Conservation (phyloP, 306 rosid species). For the Rosa multiflora region DNA sequence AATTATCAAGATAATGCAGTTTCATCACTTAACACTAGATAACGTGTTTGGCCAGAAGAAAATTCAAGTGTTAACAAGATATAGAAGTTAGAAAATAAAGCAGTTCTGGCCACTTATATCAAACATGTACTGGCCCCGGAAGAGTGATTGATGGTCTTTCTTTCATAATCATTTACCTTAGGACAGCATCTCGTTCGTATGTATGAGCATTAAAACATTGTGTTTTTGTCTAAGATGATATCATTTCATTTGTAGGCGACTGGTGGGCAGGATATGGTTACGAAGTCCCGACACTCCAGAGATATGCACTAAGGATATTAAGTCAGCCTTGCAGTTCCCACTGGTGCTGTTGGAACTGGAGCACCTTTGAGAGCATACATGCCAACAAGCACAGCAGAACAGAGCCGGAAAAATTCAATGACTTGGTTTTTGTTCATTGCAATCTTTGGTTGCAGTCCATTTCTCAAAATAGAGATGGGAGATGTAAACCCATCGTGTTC, state of each 20-base stretch:
- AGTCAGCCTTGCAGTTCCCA: slow-evolving; percentile 75
- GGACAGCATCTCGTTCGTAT: not conserved
- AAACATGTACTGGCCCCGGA: not conserved
- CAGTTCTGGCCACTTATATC: not conserved
- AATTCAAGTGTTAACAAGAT: not conserved
- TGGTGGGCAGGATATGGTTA: slow-evolving; percentile 84
- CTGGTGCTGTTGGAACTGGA: slow-evolving; percentile 68
- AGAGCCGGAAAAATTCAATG: slow-evolving; percentile 51
- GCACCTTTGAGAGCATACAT: slow-evolving; percentile 52
- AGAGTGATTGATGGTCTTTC: not conserved
- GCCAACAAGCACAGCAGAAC: slow-evolving; percentile 37
- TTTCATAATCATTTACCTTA: not conserved
- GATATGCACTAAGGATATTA: slow-evolving; percentile 59
- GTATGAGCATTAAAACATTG: slow-evolving; percentile 3
- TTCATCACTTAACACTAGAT: not conserved
- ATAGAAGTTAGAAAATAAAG: not conserved
- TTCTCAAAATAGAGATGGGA: slow-evolving; percentile 38
- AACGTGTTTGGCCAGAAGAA: not conserved
- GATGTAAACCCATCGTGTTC: slow-evolving; percentile 43
- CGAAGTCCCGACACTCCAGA: slow-evolving; percentile 64
- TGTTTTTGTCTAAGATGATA: not conserved
- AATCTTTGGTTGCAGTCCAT: slow-evolving; percentile 60
- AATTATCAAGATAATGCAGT: not conserved
- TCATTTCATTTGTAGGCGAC: slow-evolving; percentile 43
- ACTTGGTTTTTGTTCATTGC: slow-evolving; percentile 65